These are phyloP conservation scores for Eucalyptus pauciflora DNA, from an alignment of 345 rosid species.

Conservation along the genomic window DNA sequence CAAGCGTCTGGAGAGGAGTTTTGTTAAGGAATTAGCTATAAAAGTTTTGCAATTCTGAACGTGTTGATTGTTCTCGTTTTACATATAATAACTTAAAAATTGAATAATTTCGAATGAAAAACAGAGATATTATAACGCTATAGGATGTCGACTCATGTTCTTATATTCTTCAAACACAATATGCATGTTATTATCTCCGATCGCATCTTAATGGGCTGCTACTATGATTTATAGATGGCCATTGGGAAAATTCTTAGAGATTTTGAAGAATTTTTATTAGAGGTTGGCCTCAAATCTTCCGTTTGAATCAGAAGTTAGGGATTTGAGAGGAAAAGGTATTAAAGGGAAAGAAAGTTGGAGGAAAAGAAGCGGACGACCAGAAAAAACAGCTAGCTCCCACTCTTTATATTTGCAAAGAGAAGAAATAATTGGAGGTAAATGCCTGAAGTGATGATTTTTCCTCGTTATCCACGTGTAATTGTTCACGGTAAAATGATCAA, in stretches of 20 bases:
- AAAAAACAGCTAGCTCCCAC: not conserved
- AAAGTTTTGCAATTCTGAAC: not conserved
- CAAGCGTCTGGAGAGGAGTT: not conserved
- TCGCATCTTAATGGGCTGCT: accelerated
- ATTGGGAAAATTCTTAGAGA: not conserved
- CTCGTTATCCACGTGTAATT: not conserved
- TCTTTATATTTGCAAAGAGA: not conserved
- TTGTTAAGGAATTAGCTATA: not conserved
- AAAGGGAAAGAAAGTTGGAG: not conserved
- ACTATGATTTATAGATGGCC: not conserved
- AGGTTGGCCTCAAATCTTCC: not conserved
- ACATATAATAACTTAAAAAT: not conserved
- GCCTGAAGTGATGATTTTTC: not conserved
- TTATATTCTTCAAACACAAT: not conserved
- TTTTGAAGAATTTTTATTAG: not conserved
- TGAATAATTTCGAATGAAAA: not conserved
- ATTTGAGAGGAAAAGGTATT: not conserved
- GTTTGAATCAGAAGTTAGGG: not conserved
- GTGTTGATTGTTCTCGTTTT: not conserved
- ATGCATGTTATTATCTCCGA: not conserved
- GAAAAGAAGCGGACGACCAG: not conserved
- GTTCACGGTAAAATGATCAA: not conserved
- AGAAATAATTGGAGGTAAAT: not conserved
- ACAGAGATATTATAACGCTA: not conserved
- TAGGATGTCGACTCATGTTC: not conserved